Conservation (phyloP, 257 asterid species). For the Apocynum venetum region DNA sequence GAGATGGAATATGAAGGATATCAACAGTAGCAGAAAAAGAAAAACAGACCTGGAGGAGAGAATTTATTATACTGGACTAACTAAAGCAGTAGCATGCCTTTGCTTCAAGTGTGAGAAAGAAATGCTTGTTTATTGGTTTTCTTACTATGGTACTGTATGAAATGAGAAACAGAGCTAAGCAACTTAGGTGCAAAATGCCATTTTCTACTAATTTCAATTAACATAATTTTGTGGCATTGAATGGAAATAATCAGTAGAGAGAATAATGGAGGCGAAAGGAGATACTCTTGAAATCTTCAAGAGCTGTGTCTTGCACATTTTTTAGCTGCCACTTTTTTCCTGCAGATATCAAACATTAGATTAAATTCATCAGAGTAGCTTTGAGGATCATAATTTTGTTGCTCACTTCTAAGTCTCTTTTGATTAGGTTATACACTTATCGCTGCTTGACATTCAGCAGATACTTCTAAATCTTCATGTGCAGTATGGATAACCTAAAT, state of each 20-base stretch:
- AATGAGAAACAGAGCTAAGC: neutral
- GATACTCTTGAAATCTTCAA: neutral
- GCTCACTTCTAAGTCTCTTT: neutral
- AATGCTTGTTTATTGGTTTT: neutral
- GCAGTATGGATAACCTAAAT: slow-evolving; percentile 7
- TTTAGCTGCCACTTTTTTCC: neutral
- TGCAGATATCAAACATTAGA: too few species aligned
- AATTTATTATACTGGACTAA: neutral
- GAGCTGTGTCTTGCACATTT: neutral
- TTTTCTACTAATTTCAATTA: too few species aligned
- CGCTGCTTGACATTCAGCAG: neutral
- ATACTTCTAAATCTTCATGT: neutral
- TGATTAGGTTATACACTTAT: neutral
- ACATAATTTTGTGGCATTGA: too few species aligned
- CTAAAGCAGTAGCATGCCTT: neutral
- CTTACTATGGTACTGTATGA: neutral
- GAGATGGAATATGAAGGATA: neutral
- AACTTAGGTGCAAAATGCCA: too few species aligned
- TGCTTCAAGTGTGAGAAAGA: neutral
- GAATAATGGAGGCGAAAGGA: too few species aligned
- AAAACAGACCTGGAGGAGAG: neutral
- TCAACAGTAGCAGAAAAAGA: neutral
- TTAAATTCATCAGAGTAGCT: neutral
- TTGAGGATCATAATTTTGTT: neutral
- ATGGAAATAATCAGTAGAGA: too few species aligned